These are phyloP conservation scores for Chondrus crispus DNA, from an alignment of 23 red algal species.

Conservation along the genomic window DNA sequence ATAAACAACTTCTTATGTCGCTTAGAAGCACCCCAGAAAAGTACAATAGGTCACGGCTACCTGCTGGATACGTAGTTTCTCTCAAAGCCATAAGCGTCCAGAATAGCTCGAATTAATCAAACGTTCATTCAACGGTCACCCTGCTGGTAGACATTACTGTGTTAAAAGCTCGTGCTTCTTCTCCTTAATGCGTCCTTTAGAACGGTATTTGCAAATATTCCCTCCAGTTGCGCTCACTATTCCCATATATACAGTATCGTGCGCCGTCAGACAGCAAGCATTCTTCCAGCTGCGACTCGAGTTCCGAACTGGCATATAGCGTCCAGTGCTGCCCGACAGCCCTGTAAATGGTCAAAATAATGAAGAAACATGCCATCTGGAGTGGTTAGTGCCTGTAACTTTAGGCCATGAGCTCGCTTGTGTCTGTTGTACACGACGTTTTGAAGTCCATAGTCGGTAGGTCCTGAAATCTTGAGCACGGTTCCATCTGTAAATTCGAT, in stretches of 20 bases:
- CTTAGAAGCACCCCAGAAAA: not conserved
- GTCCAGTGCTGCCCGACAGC: not conserved
- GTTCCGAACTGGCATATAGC: not conserved
- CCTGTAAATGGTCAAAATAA: not conserved
- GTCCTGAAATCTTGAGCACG: not conserved
- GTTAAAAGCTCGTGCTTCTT: not conserved
- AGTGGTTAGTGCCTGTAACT: not conserved
- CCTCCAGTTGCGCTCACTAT: not conserved
- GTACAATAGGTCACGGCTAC: not conserved
- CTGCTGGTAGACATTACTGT: not conserved
- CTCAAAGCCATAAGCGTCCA: not conserved
- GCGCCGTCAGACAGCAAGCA: not conserved
- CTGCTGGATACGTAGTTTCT: not conserved
- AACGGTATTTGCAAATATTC: not conserved
- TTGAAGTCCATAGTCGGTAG: not conserved
- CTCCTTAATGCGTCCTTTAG: not conserved
- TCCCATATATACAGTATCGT: constrained; percentile 21
- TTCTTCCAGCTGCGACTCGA: not conserved
- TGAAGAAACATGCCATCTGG: constrained; percentile 10
- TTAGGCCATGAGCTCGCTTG: not conserved
- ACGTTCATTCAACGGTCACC: not conserved
- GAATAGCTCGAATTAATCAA: not conserved
- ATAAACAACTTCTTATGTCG: not conserved
- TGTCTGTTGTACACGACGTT: not conserved
- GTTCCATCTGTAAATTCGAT: not conserved